A percentile compares a stretch with the other conserved stretches of the same genome.
phyloP scores from a whole-genome alignment of 1,139 yeast species.

The Yamadazyma sp. region DNA sequence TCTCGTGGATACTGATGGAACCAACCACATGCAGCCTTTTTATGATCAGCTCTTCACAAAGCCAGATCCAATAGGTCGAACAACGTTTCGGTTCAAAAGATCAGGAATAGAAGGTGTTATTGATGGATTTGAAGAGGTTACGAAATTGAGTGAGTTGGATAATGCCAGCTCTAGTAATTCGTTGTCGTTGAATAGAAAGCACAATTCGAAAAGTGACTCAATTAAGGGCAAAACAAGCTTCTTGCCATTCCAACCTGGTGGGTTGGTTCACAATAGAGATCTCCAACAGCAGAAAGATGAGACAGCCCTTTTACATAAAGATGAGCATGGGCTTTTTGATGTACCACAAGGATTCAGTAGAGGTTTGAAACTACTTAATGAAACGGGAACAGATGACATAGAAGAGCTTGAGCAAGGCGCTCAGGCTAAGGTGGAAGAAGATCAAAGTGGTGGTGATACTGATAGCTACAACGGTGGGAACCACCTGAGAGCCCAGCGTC shows the following conservation, averaged over 20 bases:
- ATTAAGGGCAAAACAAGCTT: conserved; percentile 72
- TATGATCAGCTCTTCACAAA: conserved; percentile 45
- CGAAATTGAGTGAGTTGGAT: conserved; percentile 52
- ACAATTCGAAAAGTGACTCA: conserved; percentile 60
- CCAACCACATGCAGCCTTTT: conserved; percentile 28
- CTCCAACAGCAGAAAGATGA: conserved; percentile 29
- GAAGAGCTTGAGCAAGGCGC: conserved; percentile 10
- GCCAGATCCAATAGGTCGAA: conserved; percentile 56
- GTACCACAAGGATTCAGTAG: conserved; percentile 80
- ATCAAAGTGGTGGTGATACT: conserved; percentile 1
- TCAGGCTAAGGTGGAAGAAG: conserved; percentile 17
- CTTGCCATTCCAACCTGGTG: conserved; percentile 95
- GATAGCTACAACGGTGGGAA: not conserved
- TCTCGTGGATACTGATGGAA: conserved; percentile 48
- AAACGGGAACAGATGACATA: conserved; percentile 16
- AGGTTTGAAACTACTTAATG: conserved; percentile 48
- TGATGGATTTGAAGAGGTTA: conserved; percentile 59
- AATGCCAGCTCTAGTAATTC: conserved; percentile 66
- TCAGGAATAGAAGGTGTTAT: conserved; percentile 75
- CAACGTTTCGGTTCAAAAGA: conserved; percentile 63
- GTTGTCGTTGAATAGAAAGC: conserved; percentile 67
- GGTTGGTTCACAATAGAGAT: conserved; percentile 47
- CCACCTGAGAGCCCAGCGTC: not conserved
- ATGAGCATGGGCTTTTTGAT: conserved; percentile 73
- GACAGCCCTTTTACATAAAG: conserved; percentile 58